Evolutionary conservation across 108 stramenopile genomes (phyloP).

Genomic region (Skeletonema tropicum): DNA sequence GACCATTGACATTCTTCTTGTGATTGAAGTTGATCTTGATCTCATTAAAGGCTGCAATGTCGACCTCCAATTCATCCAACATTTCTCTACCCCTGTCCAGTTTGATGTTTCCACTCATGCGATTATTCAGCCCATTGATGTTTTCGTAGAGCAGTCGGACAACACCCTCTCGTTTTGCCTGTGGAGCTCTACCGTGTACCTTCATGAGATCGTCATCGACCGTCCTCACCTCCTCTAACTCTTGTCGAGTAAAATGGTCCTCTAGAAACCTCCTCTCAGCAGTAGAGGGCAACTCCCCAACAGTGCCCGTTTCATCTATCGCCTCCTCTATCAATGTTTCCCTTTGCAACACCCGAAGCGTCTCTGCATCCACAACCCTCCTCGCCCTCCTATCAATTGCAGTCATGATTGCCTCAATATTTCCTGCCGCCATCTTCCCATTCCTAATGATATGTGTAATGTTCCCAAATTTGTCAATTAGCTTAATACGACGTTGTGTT

Average conservation of each 20-base stretch:
- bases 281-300: background rate
- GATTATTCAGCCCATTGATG: background rate
- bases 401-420: conserved; percentile 2
- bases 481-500: background rate
- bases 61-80: conserved; percentile 16
- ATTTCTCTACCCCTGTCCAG: conserved; percentile 2
- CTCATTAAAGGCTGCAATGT: conserved; percentile 5
- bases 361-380: background rate
- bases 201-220: conserved; percentile 1
- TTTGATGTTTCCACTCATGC: conserved; percentile 5
- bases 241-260: background rate
- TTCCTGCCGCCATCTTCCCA: conserved; percentile 11
- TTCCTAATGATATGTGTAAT: background rate
- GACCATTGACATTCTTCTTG: conserved; percentile 15
- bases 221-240: background rate
- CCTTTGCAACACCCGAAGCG: background rate
- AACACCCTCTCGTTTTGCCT: background rate
- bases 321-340: background rate
- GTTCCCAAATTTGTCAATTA: conserved; percentile 23
- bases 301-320: conserved; percentile 20
- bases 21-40: conserved; percentile 9
- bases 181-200: background rate
- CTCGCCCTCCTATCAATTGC: conserved; percentile 13
- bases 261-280: background rate
- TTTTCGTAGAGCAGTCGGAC: conserved; percentile 17